These are phyloP conservation scores for Fusarium sp. DNA, from an alignment of 2,329 filamentous ascomycete species.

Conservation along the genomic window DNA sequence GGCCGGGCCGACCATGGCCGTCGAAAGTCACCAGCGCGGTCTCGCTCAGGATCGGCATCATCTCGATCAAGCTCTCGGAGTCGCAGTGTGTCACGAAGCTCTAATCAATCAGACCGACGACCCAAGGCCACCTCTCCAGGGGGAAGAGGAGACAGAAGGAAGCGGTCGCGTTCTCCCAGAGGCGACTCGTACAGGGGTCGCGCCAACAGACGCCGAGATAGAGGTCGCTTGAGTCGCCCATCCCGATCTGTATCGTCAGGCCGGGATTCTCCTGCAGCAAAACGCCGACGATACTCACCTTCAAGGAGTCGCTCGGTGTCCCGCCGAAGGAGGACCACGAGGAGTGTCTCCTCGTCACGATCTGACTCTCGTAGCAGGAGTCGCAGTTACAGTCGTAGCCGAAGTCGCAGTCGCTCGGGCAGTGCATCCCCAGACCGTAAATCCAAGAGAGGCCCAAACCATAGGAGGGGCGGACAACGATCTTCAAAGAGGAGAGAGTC, in stretches of 20 bases:
- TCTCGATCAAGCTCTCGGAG: conserved; percentile 53
- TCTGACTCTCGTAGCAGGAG: conserved; percentile 53
- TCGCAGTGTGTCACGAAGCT: conserved; percentile 49
- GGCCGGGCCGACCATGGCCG: conserved; percentile 57
- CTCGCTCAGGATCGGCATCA: conserved; percentile 51
- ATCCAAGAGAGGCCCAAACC: conserved; percentile 20
- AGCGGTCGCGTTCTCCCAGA: conserved; percentile 56
- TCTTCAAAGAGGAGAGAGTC: conserved; percentile 31
- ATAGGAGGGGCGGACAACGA: conserved; percentile 20
- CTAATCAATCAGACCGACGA: conserved; percentile 50
- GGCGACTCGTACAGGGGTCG: conserved; percentile 46
- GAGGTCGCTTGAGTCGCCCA: conserved; percentile 42
- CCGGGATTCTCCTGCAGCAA: conserved; percentile 58
- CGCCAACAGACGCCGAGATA: conserved; percentile 38
- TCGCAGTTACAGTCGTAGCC: conserved; percentile 29
- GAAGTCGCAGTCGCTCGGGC: conserved; percentile 34
- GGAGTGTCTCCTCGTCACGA: conserved; percentile 56
- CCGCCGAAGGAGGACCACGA: conserved; percentile 53
- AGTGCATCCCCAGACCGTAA: conserved; percentile 41
- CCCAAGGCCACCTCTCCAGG: conserved; percentile 52
- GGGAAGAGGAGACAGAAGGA: conserved; percentile 50
- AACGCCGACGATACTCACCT: conserved; percentile 63
- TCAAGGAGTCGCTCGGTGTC: conserved; percentile 61
- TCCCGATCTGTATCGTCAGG: conserved; percentile 54
- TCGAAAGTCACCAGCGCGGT: conserved; percentile 47